Conservation (phyloP, 495 filamentous ascomycete species). For the Podospora anserina region DNA sequence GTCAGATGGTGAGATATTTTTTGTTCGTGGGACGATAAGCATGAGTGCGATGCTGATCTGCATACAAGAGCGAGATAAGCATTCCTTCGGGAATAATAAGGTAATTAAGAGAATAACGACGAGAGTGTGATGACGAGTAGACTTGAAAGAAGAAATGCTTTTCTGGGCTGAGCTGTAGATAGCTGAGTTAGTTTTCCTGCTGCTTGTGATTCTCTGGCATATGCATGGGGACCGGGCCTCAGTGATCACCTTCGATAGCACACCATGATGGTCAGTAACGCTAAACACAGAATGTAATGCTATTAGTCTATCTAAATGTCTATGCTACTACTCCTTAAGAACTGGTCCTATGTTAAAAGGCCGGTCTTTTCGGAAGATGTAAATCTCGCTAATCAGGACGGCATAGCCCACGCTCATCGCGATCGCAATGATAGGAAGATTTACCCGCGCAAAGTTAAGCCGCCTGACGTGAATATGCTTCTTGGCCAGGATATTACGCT, state of each 20-base stretch:
- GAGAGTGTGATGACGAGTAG: background rate
- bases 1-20: background rate
- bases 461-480: conserved; percentile 59
- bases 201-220: too few species aligned
- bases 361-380: conserved; percentile 35
- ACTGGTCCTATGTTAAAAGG: background rate
- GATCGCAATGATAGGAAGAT: conserved; percentile 66
- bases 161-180: background rate
- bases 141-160: background rate
- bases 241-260: too few species aligned
- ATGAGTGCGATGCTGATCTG: background rate
- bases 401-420: conserved; percentile 59
- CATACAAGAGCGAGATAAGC: background rate
- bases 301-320: background rate
- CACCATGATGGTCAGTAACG: too few species aligned
- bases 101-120: background rate
- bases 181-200: background rate
- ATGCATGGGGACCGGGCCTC: background rate
- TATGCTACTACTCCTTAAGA: background rate
- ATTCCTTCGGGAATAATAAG: background rate
- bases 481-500: conserved; percentile 60
- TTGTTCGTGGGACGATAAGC: background rate
- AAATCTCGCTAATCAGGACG: conserved; percentile 60
- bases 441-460: conserved; percentile 60
- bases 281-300: background rate